phyloP scores from a whole-genome alignment of 768 basidiomycete species.

The Myochromella boudieri region DNA sequence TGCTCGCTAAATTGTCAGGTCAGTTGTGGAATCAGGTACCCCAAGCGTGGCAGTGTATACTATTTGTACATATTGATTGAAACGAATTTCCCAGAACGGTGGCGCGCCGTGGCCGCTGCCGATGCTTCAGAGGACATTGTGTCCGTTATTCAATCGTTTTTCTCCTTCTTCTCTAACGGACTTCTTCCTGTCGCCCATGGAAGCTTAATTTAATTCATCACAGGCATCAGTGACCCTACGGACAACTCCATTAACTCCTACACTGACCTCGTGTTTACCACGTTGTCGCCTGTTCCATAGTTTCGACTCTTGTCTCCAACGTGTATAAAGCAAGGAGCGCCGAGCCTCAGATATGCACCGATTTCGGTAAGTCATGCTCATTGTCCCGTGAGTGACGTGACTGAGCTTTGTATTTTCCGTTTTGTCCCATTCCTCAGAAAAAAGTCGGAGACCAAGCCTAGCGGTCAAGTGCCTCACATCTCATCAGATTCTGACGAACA shows the following conservation, averaged over 20 bases:
- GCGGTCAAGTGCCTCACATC: constrained; percentile 31
- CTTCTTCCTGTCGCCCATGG: constrained; percentile 12
- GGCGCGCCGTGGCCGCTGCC: constrained; percentile 4
- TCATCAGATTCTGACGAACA: constrained; percentile 31
- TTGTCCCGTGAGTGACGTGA: constrained; percentile 23
- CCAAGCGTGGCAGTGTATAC: too few relatives aligned
- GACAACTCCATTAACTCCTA: constrained; percentile 27
- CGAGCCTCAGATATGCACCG: constrained; percentile 59
- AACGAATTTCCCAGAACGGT: too few relatives aligned
- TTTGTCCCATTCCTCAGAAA: constrained; percentile 48
- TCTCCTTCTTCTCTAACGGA: constrained; percentile 1
- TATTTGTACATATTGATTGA: too few relatives aligned
- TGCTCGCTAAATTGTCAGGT: too few relatives aligned
- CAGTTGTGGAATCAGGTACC: too few relatives aligned
- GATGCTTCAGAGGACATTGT: background rate
- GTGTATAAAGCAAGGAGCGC: constrained; percentile 66
- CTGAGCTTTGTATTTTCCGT: constrained; percentile 22
- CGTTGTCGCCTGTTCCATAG: constrained; percentile 55
- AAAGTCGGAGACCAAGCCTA: constrained; percentile 71
- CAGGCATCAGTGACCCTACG: constrained; percentile 23
- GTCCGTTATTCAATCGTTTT: constrained; percentile 3
- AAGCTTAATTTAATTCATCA: constrained; percentile 4
- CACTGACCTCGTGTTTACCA: constrained; percentile 71
- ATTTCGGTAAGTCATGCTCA: constrained; percentile 64
- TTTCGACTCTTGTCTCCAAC: constrained; percentile 43